These are phyloP conservation scores for Beauveria sp. DNA, from an alignment of 2,329 filamentous ascomycete genomes.

Conservation along the genomic window DNA sequence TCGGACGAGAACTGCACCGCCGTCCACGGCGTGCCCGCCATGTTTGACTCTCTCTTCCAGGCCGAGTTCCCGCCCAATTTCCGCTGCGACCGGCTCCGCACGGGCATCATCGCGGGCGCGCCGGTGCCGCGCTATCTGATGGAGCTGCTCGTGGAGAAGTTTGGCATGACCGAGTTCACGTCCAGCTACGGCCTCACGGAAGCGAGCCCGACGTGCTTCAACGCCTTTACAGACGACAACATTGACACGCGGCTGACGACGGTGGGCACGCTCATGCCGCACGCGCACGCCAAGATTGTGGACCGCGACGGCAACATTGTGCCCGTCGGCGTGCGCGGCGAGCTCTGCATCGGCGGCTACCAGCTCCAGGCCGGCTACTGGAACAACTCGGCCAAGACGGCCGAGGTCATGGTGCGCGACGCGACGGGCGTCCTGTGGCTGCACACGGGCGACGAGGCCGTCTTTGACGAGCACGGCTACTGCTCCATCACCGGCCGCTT, in stretches of 20 bases:
- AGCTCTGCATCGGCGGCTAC: slow-evolving; percentile 73
- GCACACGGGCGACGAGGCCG: slow-evolving; percentile 62
- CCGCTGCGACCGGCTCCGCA: slow-evolving; percentile 51
- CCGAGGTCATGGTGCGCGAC: slow-evolving; percentile 48
- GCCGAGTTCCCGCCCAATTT: slow-evolving; percentile 34
- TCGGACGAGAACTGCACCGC: slow-evolving; percentile 63
- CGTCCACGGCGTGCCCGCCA: slow-evolving; percentile 74
- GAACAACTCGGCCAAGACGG: slow-evolving; percentile 69
- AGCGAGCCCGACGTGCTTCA: slow-evolving; percentile 73
- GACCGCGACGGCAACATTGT: slow-evolving; percentile 58
- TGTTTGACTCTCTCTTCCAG: slow-evolving; percentile 64
- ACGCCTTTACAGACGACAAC: slow-evolving; percentile 66
- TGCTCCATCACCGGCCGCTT: slow-evolving; percentile 68
- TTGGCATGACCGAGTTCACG: slow-evolving; percentile 70
- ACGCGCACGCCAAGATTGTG: slow-evolving; percentile 70
- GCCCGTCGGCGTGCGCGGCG: slow-evolving; percentile 60
- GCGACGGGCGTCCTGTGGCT: slow-evolving; percentile 50
- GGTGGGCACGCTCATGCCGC: slow-evolving; percentile 69
- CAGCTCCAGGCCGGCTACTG: slow-evolving; percentile 61
- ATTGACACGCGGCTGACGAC: slow-evolving; percentile 60
- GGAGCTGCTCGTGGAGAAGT: slow-evolving; percentile 60
- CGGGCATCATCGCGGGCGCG: slow-evolving; percentile 72
- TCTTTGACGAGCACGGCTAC: slow-evolving; percentile 61
- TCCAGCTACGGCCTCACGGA: slow-evolving; percentile 69
- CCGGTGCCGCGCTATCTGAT: slow-evolving; percentile 70